Percentiles rank a stretch among this genome's conserved stretches.
These are phyloP conservation scores for Teunomyces barrocoloradensis DNA, from an alignment of 805 yeast genomes.

Conservation along the genomic window DNA sequence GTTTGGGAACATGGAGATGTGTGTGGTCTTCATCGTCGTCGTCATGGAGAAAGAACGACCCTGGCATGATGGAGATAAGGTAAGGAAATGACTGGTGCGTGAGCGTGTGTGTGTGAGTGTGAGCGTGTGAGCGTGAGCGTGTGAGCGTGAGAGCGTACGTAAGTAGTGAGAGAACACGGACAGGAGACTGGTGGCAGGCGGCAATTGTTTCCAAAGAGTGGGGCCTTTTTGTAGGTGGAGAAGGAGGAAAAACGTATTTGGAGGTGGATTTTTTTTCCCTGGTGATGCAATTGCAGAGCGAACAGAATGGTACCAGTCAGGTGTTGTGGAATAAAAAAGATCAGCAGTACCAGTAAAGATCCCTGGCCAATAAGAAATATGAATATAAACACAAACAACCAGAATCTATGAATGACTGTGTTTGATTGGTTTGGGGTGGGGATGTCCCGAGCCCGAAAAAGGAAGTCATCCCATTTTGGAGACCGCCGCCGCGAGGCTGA, in stretches of 20 bases:
- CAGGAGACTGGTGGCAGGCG: no score
- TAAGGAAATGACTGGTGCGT: no score
- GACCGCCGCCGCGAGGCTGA: not conserved
- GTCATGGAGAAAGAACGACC: slow-evolving; percentile 8
- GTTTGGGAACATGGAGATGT: slow-evolving; percentile 6
- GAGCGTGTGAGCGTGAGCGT: no score
- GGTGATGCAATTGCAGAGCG: not conserved
- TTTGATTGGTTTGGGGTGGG: no score
- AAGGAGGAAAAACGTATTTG: not conserved
- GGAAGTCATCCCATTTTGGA: not conserved
- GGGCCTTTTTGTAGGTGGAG: not conserved
- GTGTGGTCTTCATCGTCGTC: slow-evolving; percentile 6
- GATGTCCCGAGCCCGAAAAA: not conserved
- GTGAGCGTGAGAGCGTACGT: no score
- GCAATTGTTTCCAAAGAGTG: not conserved
- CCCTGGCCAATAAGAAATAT: not conserved
- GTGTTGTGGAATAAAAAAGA: no score
- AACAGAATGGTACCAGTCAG: not conserved
- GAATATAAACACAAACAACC: no score
- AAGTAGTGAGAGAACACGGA: no score
- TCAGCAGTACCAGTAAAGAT: no score
- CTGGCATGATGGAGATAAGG: slow-evolving; percentile 2
- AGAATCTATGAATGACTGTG: no score
- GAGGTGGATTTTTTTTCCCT: not conserved
- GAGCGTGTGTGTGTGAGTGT: no score